A percentile compares a stretch with the other conserved stretches of the same genome.
Evolutionary conservation across 2,329 filamentous ascomycete genomes (phyloP).

Genomic region (Colletotrichum noveboracense): DNA sequence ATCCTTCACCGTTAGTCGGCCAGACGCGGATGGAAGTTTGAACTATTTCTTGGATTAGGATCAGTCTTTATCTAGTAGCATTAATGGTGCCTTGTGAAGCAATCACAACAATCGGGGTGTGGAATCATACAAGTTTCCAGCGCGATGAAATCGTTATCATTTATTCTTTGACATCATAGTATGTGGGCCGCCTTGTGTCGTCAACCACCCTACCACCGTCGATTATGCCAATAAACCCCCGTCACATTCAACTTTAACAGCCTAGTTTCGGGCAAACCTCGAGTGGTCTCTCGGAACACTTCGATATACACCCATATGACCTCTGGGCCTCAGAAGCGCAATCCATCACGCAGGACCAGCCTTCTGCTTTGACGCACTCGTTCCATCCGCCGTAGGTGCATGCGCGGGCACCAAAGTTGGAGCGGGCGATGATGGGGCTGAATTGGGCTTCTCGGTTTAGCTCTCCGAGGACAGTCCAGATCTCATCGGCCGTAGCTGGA

Average conservation of each 20-base stretch:
- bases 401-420: not conserved
- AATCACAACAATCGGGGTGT: accelerated
- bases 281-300: not conserved
- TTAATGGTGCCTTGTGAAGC: accelerated
- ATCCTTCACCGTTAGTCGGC: not conserved
- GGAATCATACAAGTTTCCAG: accelerated
- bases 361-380: not conserved
- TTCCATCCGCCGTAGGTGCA: not conserved
- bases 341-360: not conserved
- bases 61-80: accelerated
- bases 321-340: not conserved
- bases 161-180: not conserved
- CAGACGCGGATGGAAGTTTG: not conserved
- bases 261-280: not conserved
- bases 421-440: not conserved
- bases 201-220: accelerated
- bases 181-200: not conserved
- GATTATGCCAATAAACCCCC: accelerated
- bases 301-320: not conserved
- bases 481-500: not conserved
- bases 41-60: not conserved
- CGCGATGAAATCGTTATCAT: not conserved
- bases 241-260: not conserved
- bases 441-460: not conserved
- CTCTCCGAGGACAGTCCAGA: not conserved